Conservation (phyloP, 148 eudicot genomes). For the Euryodendron excelsum region DNA sequence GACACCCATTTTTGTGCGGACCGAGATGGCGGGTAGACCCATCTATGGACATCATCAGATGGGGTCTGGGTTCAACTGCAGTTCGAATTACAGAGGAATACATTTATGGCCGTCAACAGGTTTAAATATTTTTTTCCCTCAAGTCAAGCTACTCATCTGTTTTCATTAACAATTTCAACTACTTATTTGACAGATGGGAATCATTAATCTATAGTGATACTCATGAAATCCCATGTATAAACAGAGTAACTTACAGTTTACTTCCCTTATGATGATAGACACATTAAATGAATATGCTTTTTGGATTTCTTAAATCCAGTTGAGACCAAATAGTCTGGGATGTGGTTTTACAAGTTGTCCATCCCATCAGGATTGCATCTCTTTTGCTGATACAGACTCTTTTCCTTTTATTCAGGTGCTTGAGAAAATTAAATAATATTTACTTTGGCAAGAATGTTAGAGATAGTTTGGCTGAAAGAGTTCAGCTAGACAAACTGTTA, state of each 20-base stretch:
- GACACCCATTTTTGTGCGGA: slow-evolving; percentile 97
- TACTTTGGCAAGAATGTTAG: neutral
- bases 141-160: neutral
- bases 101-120: slow-evolving; percentile 85
- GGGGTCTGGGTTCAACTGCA: slow-evolving; percentile 96
- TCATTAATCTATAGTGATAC: neutral
- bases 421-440: neutral
- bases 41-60: slow-evolving; percentile 82
- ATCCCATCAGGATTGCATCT: too few species aligned
- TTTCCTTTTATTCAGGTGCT: neutral
- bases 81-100: slow-evolving; percentile 95
- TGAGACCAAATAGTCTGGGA: neutral
- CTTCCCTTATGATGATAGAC: neutral
- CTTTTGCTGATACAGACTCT: too few species aligned
- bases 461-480: neutral
- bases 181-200: neutral
- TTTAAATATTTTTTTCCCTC: slow-evolving; percentile 18
- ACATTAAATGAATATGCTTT: neutral
- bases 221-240: neutral
- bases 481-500: neutral
- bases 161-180: neutral
- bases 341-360: slow-evolving; percentile 3
- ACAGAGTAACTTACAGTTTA: neutral
- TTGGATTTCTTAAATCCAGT: neutral
- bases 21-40: slow-evolving; percentile 90